Evolutionary conservation across 306 rosid species (phyloP), one percentile per base, ranked within the genome.

Genomic region (Ormosia emarginata): DNA sequence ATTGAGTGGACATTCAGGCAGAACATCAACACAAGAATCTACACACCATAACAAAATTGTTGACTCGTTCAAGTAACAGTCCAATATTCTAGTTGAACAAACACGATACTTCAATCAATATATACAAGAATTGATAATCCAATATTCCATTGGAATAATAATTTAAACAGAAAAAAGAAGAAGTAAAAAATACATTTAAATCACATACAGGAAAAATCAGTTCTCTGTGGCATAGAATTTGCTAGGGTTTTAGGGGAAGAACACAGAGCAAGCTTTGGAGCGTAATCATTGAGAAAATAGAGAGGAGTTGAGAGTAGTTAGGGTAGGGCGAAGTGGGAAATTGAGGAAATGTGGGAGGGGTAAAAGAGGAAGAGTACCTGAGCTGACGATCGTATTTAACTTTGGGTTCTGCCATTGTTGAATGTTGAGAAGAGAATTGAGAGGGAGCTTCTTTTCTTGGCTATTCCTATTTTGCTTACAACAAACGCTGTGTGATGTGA

Each of bases 381-480:
- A 92, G 97, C 71, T 92, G 97, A 56, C 97, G 97, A 86, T 90
- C 97, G 89, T 92, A 92, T 74, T 92, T 92, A 81, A 82, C 79
- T 79, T 88, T 92, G 81, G 92, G 92, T 82, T 92, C 97, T n/a
- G 91, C 94, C 97, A 92, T 92, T 86, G 77, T 37, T 67, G 58
- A 39, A 47, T 47, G 76, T 39, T 66, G 15, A n/a, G 12, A 37
- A 4, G 52, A 46, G 53, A 47, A 44, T 44, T 44, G 53, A 47
- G 53, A 47, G 50, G 50, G 50, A 1, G 8, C 9, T 10, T 43
- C 39, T 14, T 10, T 3, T 5, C 4, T 7, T 74, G 24, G n/a
- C 41, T 24, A 24, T 24, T 40, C 43, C 3, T 30, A 59, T 85
- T 85, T 75, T 57, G 61, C 61, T 70, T 36, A 36, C 52, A 4